A percentile compares a stretch with the other conserved stretches of the same genome.
These are phyloP conservation scores for Xylaria arbuscula DNA, from an alignment of 2,329 filamentous ascomycete genomes.

Conservation along the genomic window DNA sequence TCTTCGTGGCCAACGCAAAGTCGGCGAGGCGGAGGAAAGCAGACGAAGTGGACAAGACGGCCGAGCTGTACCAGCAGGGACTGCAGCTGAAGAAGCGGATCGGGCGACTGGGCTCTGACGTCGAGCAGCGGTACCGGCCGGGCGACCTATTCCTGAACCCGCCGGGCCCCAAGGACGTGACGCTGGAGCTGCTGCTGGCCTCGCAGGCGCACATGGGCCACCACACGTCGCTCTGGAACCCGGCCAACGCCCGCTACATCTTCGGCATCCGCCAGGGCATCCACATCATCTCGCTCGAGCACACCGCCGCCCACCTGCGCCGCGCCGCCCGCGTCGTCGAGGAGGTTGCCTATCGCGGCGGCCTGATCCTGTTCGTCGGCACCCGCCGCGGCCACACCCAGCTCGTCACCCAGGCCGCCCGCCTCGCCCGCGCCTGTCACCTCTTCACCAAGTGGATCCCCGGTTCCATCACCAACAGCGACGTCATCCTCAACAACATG, in stretches of 20 bases:
- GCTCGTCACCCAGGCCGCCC: slow-evolving; percentile 82
- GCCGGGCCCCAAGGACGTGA: slow-evolving; percentile 81
- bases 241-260: slow-evolving; percentile 92
- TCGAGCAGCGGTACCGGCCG: slow-evolving; percentile 71
- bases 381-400: slow-evolving; percentile 84
- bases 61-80: slow-evolving; percentile 52
- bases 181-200: slow-evolving; percentile 89
- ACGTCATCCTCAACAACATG: slow-evolving; percentile 82
- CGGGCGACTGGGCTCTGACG: slow-evolving; percentile 59
- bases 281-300: slow-evolving; percentile 93
- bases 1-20: slow-evolving; percentile 44
- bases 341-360: slow-evolving; percentile 83
- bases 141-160: slow-evolving; percentile 76
- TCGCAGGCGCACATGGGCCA: slow-evolving; percentile 92
- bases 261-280: slow-evolving; percentile 88
- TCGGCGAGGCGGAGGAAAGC: slow-evolving; percentile 39
- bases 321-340: slow-evolving; percentile 92
- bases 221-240: slow-evolving; percentile 91
- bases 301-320: slow-evolving; percentile 88
- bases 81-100: slow-evolving; percentile 59
- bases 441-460: slow-evolving; percentile 94
- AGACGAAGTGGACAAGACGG: slow-evolving; percentile 48
- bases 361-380: slow-evolving; percentile 90
- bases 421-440: slow-evolving; percentile 82
- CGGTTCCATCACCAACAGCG: slow-evolving; percentile 90